Percentiles rank a stretch among this genome's conserved stretches.
Conservation (phyloP, 2,329 filamentous ascomycete genomes). For the Chaetomiaceae sp. region DNA sequence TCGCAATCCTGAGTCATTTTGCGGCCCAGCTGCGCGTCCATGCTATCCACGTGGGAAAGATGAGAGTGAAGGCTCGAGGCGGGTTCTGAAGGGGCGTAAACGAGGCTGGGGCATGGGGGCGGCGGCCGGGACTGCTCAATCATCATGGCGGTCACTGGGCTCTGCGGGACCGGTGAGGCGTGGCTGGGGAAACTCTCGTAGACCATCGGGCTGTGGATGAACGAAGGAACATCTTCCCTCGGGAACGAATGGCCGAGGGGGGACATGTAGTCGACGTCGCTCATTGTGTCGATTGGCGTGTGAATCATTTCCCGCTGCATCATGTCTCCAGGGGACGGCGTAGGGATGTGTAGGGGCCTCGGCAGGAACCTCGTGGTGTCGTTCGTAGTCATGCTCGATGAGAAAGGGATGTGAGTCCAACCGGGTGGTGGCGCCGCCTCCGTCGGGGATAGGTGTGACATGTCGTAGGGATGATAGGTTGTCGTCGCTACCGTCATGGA, state of each 20-base stretch:
- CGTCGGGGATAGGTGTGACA: conserved; percentile 47
- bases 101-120: conserved; percentile 57
- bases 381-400: conserved; percentile 38
- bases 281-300: conserved; percentile 55
- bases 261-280: conserved; percentile 58
- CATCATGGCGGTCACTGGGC: conserved; percentile 51
- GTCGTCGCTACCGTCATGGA: conserved; percentile 42
- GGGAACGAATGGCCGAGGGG: conserved; percentile 51
- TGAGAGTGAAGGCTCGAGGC: conserved; percentile 59
- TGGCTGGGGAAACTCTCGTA: conserved; percentile 55
- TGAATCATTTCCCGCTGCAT: conserved; percentile 49
- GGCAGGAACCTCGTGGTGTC: conserved; percentile 42
- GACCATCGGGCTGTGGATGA: conserved; percentile 48
- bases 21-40: conserved; percentile 51
- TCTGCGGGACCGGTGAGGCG: conserved; percentile 51
- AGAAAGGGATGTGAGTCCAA: conserved; percentile 48
- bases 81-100: conserved; percentile 57
- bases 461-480: conserved; percentile 44
- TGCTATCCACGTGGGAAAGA: conserved; percentile 43
- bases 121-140: conserved; percentile 53
- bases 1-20: conserved; percentile 54
- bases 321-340: conserved; percentile 40
- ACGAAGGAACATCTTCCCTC: conserved; percentile 45
- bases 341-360: conserved; percentile 33
- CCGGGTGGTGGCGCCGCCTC: conserved; percentile 39